Evolutionary conservation across 208 protist species (phyloP).

Genomic region (Trypanosoma boissoni): DNA sequence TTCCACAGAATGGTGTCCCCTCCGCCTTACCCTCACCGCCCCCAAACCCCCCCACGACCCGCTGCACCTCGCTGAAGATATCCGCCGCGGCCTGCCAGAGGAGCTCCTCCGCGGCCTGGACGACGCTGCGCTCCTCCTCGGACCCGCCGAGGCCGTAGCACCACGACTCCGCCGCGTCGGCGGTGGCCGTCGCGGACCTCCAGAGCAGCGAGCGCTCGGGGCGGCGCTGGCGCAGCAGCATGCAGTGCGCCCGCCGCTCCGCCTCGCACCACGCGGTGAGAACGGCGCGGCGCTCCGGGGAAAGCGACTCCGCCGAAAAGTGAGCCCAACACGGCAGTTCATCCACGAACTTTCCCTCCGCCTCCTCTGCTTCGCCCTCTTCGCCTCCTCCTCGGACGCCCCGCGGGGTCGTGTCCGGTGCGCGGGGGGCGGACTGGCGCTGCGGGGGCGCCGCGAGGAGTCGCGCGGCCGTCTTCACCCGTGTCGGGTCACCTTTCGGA

Average conservation of each 20-base stretch:
- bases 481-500: neutral
- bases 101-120: constrained; percentile 1
- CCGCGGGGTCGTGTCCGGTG: too few species aligned
- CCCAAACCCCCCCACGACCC: neutral
- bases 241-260: constrained; percentile 8
- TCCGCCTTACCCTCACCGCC: neutral
- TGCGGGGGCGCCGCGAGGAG: too few species aligned
- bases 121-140: constrained; percentile 7
- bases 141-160: constrained; percentile 1
- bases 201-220: too few species aligned
- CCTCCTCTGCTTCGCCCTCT: too few species aligned
- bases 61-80: neutral
- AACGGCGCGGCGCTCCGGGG: neutral
- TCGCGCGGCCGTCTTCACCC: too few species aligned
- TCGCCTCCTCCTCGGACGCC: constrained; percentile 2
- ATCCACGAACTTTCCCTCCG: neutral
- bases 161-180: neutral
- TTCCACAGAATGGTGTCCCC: neutral
- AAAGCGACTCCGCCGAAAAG: neutral
- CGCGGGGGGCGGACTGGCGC: too few species aligned
- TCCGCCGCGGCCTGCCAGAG: neutral
- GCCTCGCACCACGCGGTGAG: neutral
- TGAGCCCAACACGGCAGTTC: neutral
- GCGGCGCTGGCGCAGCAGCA: constrained; percentile 12
- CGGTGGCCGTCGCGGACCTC: neutral